Conservation (phyloP, 352 stramenopile genomes). For the Blastocystis hominis region DNA sequence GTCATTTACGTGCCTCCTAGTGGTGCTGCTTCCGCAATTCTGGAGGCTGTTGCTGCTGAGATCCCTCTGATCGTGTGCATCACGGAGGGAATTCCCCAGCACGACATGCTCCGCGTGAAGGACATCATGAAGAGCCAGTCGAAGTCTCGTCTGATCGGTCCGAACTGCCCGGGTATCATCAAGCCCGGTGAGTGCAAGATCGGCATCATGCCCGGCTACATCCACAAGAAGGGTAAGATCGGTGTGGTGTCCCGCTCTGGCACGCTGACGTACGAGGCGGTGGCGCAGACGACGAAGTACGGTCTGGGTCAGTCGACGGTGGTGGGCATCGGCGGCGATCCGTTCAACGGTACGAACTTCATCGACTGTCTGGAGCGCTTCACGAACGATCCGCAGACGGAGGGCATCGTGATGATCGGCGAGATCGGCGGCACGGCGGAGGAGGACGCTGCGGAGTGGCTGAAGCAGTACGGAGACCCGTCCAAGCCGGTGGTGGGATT, state of each 20-base stretch:
- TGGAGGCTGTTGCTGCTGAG: conserved; percentile 88
- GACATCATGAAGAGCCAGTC: conserved; percentile 81
- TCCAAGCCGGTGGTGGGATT: conserved; percentile 99
- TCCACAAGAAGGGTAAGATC: conserved; percentile 93
- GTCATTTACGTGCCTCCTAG: conserved; percentile 98
- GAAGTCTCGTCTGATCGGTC: conserved; percentile 89
- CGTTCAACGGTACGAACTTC: conserved; percentile 99
- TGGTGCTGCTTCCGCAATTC: conserved; percentile 90
- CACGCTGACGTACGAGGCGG: conserved; percentile 96
- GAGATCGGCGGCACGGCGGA: conserved; percentile 96
- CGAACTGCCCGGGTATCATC: conserved; percentile 99
- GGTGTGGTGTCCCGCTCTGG: conserved; percentile 93
- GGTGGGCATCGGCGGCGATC: conserved; percentile 96
- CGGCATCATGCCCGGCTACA: conserved; percentile 99
- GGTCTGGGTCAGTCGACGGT: conserved; percentile 94
- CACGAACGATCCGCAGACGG: conserved; percentile 93
- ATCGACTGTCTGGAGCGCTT: conserved; percentile 98
- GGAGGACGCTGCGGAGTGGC: conserved; percentile 94
- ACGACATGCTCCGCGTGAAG: conserved; percentile 98
- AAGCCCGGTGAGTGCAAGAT: conserved; percentile 99
- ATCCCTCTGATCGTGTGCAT: conserved; percentile 87
- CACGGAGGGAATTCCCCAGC: conserved; percentile 96
- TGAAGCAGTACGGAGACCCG: conserved; percentile 87
- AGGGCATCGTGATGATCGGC: conserved; percentile 98
- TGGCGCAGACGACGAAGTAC: conserved; percentile 88